Evolutionary conservation across 2,329 filamentous ascomycete species (phyloP), one percentile per base, ranked within the genome.

Genomic region (Hirsutella thompsonii): DNA sequence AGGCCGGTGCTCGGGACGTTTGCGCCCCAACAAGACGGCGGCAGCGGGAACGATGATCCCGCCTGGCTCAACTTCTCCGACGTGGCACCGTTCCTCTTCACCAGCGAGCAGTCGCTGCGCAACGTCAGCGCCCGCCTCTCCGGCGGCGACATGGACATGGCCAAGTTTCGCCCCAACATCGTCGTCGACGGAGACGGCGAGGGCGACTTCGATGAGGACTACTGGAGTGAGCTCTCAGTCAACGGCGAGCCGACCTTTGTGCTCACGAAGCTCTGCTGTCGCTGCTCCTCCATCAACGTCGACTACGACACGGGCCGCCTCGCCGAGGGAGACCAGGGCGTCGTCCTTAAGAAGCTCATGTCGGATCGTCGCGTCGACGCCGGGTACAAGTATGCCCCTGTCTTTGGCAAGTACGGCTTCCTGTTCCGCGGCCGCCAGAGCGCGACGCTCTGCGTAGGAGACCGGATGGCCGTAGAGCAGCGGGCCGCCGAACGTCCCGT

Each of bases 401-500:
- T 84, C 8, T 88, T 88, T 66, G 83, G 83, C 9, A 68, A 81
- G 36, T 87, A 87, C 59, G 79, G 70, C 0, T 86, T 85, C 54
- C 57, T 82, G 5, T 49, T 47, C 18, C 46, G 50, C 11, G 44
- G 42, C 8, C 36, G 47, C 10, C 47, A 46, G 8, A 49, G 51
- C 18, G 47, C 57, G 14, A 51, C 52, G 37, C 58, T 81, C 38
- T 57, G 56, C 2, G 66, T 81, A 29, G 76, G 77, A 2, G 71
- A 82, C 55, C 60, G 69, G 36, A 68, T 81, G 44, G 51, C 55
- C 21, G 70, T 81, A 36, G 66, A 64, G 8, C 66, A 61, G 49
- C 63, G 66, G 37, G 69, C 67, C 37, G 49, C 57, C 18, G 66
- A 76, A 49, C 63, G 74, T 45, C 72, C 74, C 20, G 64, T 68